Evolutionary conservation across 2,329 filamentous ascomycete species (phyloP).

Genomic region (Penicillium sp.): DNA sequence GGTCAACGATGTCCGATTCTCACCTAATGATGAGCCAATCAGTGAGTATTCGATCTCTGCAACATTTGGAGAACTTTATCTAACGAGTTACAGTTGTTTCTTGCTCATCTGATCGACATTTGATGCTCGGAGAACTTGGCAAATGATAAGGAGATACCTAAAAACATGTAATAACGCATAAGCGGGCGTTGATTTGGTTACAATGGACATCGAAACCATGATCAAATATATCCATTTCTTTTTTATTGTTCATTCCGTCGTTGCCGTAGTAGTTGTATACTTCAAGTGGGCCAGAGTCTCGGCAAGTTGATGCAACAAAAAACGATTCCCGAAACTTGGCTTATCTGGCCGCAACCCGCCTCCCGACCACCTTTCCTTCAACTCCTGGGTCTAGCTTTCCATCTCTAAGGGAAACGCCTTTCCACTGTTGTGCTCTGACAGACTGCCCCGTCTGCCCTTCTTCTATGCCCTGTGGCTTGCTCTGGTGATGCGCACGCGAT

Average conservation of each 20-base stretch:
- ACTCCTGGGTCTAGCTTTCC: not conserved
- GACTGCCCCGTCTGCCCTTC: constrained; percentile 29
- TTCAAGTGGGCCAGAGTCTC: not conserved
- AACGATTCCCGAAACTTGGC: constrained; percentile 12
- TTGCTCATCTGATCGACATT: constrained; percentile 79
- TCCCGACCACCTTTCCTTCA: constrained; percentile 7
- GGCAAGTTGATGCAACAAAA: constrained; percentile 15
- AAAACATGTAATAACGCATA: constrained; percentile 21
- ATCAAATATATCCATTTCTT: not conserved
- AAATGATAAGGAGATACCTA: constrained; percentile 45
- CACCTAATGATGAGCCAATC: constrained; percentile 76
- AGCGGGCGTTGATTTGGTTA: constrained; percentile 24
- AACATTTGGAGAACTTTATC: constrained; percentile 2
- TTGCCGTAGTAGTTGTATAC: not conserved
- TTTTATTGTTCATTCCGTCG: not conserved
- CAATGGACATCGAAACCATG: not conserved
- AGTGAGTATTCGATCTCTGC: constrained; percentile 55
- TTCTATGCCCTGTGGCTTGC: constrained; percentile 25
- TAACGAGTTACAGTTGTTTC: constrained; percentile 62
- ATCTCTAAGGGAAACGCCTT: not conserved
- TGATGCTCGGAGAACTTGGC: constrained; percentile 76
- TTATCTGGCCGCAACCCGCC: constrained; percentile 31
- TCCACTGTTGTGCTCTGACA: constrained; percentile 15
- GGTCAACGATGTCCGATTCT: constrained; percentile 91
- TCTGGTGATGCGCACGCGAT: constrained; percentile 41